These are phyloP conservation scores for Saccharum hybrid DNA, from an alignment of 202 grass and related monocot genomes.

Conservation along the genomic window DNA sequence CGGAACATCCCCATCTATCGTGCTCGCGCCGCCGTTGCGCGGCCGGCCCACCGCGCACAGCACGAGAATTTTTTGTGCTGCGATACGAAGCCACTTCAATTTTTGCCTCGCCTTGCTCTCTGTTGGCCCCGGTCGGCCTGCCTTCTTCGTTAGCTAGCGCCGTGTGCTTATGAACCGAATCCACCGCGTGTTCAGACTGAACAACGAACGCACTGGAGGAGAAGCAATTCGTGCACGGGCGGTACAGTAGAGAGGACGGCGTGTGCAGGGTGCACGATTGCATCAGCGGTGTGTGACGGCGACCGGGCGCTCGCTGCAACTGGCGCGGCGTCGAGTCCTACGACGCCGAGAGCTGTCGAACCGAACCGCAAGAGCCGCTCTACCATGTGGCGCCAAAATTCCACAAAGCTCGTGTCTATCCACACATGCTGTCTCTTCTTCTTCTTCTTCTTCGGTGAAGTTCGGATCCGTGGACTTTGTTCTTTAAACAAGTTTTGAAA, in stretches of 20 bases:
- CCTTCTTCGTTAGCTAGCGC: neutral
- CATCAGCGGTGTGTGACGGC: slow-evolving; percentile 8
- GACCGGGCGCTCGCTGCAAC: slow-evolving; percentile 7
- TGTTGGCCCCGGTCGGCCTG: neutral
- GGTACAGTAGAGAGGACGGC: neutral
- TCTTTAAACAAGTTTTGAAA: slow-evolving; percentile 12
- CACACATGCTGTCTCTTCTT: neutral
- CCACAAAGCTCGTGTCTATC: neutral
- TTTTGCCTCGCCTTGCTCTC: neutral
- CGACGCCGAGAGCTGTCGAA: neutral
- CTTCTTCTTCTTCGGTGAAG: too few species aligned
- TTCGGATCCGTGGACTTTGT: slow-evolving; percentile 2
- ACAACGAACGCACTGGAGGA: neutral
- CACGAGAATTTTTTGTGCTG: neutral
- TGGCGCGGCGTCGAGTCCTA: neutral
- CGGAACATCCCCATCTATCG: neutral
- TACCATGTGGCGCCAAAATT: neutral
- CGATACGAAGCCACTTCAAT: neutral
- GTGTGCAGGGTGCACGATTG: neutral
- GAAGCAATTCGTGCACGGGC: neutral
- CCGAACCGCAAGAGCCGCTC: neutral
- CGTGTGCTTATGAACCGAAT: neutral
- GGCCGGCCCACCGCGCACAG: slow-evolving; percentile 11
- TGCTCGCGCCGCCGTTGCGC: neutral
- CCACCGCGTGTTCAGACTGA: neutral